Base-by-base conservation (phyloP, 2,329 filamentous ascomycete species). In the Sclerotiophoma versabilis region DNA sequence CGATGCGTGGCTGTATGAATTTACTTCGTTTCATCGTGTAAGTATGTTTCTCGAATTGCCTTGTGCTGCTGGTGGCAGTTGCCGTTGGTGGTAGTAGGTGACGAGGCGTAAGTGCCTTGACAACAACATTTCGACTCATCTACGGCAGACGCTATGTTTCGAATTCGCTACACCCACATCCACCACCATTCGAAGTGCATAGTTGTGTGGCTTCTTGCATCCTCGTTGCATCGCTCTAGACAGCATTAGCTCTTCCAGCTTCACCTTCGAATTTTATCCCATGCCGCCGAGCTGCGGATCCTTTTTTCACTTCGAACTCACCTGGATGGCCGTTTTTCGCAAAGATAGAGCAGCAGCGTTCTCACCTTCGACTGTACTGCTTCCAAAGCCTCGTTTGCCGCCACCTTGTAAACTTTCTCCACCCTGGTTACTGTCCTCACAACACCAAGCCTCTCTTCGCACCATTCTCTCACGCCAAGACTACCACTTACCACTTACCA, bases 1-100 rank as follows among this genome's bases (percentile, higher is more conserved):
- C 51, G 51, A 19, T 54, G 45, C 9, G 22, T 41, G 45, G 51
- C 45, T 46, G 41, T 41, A 48, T n/a, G 37, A 46, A 49, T 23
- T 29, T n/a, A 11, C 8, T 19, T 41, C 9, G 4, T 41, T 42
- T 32, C 8, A 5, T 22, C 10, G 12, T 34, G 19, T 7, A 54
- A 1, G 6, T 22, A 22, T 15, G 15, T 36, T 7, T 17, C 19
- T 15, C 30, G 6, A 9, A 19, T 22, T 6, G 19, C 12, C 14
- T 26, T 25, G n/a, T 45, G 30, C 27, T 3, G 42, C 22, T 15
- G 34, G 20, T 26, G 39, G 42, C 12, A 34, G 29, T 26, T 5
- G 10, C 10, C 5, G 25, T 26, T 26, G 5, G 25, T 26, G 25
- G 5, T 26, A 26, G 25, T 26, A 26, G 10, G 25, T 26, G 14